Evolutionary conservation across 495 filamentous ascomycete genomes (phyloP).

Genomic region (Penicillium psychrofluorescens): DNA sequence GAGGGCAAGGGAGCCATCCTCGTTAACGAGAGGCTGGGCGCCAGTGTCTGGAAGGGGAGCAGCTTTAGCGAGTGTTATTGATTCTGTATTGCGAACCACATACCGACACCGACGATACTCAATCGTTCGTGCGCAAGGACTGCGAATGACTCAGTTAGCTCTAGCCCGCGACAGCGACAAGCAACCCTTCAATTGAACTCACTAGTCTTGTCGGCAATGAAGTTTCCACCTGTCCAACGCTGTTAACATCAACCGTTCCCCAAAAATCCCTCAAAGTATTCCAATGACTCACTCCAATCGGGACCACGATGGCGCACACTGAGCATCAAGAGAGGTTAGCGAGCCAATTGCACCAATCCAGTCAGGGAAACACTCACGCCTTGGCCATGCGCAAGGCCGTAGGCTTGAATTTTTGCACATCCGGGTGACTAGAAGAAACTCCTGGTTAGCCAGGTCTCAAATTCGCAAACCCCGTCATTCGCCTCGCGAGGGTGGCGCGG

Average conservation of each 20-base stretch:
- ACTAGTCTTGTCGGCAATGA: constrained; percentile 86
- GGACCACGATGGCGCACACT: constrained; percentile 94
- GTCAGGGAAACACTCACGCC: constrained; percentile 52
- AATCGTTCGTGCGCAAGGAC: constrained; percentile 96
- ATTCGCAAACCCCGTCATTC: constrained; percentile 1
- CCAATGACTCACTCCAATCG: constrained; percentile 82
- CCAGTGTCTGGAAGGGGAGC: constrained; percentile 60
- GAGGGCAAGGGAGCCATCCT: constrained; percentile 78
- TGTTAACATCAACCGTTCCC: constrained; percentile 7
- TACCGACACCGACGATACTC: constrained; percentile 96
- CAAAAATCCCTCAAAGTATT: not conserved
- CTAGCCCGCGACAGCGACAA: not conserved
- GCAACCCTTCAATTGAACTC: constrained; percentile 21
- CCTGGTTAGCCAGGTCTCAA: constrained; percentile 18
- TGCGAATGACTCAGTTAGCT: constrained; percentile 36
- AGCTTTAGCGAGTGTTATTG: constrained; percentile 7
- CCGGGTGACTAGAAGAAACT: constrained; percentile 61
- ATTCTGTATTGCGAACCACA: constrained; percentile 19
- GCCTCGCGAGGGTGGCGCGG: not conserved
- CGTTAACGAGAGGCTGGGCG: constrained; percentile 89
- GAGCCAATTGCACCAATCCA: not conserved
- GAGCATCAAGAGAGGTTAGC: constrained; percentile 14
- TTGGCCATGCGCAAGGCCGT: constrained; percentile 94
- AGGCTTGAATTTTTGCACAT: constrained; percentile 95
- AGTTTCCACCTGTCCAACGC: constrained; percentile 67